A percentile compares a stretch with the other conserved stretches of the same genome.
These are phyloP conservation scores for Metschnikowia amazonensis DNA, from an alignment of 805 yeast genomes.

Conservation along the genomic window DNA sequence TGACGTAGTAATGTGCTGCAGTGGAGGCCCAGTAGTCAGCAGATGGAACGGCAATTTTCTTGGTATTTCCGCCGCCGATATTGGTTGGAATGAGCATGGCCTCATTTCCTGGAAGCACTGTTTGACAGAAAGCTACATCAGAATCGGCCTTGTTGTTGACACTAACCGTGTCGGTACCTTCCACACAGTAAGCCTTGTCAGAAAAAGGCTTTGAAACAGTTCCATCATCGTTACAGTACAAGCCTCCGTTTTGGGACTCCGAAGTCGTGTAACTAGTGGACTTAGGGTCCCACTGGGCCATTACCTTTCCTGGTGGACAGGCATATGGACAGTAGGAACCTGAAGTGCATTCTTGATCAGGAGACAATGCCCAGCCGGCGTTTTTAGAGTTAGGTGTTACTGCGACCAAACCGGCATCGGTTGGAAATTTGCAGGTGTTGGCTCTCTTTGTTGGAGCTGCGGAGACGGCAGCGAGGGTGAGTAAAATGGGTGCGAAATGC, in stretches of 20 bases:
- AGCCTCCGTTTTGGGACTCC: slow-evolving; percentile 76
- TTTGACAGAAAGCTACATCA: slow-evolving; percentile 83
- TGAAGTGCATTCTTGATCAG: slow-evolving; percentile 65
- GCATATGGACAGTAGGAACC: slow-evolving; percentile 92
- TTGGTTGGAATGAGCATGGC: slow-evolving; percentile 88
- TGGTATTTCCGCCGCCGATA: slow-evolving; percentile 46
- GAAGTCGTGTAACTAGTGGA: slow-evolving; percentile 76
- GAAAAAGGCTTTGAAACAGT: slow-evolving; percentile 57
- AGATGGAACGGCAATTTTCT: slow-evolving; percentile 77
- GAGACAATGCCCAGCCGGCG: slow-evolving; percentile 86
- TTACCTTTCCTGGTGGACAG: slow-evolving; percentile 80
- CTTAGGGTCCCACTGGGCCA: slow-evolving; percentile 84
- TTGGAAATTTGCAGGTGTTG: slow-evolving; percentile 65
- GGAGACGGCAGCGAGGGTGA: slow-evolving; percentile 21
- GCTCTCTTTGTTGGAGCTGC: slow-evolving; percentile 29
- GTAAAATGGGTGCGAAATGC: slow-evolving; percentile 19
- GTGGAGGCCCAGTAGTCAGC: slow-evolving; percentile 81
- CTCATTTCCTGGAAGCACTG: slow-evolving; percentile 91
- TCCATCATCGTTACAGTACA: slow-evolving; percentile 72
- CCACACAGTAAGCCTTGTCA: slow-evolving; percentile 60
- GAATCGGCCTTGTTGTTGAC: slow-evolving; percentile 55
- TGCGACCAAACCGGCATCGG: slow-evolving; percentile 61
- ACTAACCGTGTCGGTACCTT: slow-evolving; percentile 72
- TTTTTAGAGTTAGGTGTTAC: slow-evolving; percentile 56
- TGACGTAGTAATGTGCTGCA: slow-evolving; percentile 82